These are phyloP conservation scores for Amphicarpaea edgeworthii DNA, from an alignment of 306 rosid genomes.

Conservation along the genomic window DNA sequence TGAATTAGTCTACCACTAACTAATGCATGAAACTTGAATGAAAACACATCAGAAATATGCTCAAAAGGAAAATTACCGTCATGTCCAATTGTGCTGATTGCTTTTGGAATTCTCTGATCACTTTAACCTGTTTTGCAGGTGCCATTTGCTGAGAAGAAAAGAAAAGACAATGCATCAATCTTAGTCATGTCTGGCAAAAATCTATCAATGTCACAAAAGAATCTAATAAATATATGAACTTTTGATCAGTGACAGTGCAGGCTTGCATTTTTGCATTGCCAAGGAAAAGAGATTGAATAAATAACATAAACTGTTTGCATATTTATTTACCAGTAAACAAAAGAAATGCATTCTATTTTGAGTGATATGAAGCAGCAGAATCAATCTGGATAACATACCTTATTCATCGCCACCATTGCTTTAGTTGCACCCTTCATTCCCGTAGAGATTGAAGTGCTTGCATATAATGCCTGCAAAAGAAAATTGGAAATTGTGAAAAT, in stretches of 20 bases:
- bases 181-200: constrained; percentile 1
- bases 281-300: constrained; percentile 6
- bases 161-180: constrained; percentile 13
- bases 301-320: background rate
- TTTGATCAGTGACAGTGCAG: background rate
- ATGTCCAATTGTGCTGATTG: constrained; percentile 96
- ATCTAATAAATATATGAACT: constrained; percentile 8
- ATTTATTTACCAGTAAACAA: constrained; percentile 6
- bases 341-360: background rate
- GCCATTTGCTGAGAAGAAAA: constrained; percentile 86
- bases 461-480: constrained; percentile 80
- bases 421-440: constrained; percentile 99
- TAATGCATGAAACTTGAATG: constrained; percentile 30
- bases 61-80: constrained; percentile 71
- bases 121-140: constrained; percentile 93
- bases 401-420: constrained; percentile 99
- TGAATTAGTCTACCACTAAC: background rate
- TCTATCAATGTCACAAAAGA: constrained; percentile 21
- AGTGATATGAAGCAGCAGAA: constrained; percentile 16
- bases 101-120: constrained; percentile 86
- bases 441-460: constrained; percentile 92
- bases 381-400: constrained; percentile 55
- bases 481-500: constrained; percentile 16
- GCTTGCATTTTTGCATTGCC: background rate
- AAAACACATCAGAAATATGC: constrained; percentile 26